Base-by-base conservation (phyloP, 2,329 filamentous ascomycete genomes). In the Fusarium ramigenum region DNA sequence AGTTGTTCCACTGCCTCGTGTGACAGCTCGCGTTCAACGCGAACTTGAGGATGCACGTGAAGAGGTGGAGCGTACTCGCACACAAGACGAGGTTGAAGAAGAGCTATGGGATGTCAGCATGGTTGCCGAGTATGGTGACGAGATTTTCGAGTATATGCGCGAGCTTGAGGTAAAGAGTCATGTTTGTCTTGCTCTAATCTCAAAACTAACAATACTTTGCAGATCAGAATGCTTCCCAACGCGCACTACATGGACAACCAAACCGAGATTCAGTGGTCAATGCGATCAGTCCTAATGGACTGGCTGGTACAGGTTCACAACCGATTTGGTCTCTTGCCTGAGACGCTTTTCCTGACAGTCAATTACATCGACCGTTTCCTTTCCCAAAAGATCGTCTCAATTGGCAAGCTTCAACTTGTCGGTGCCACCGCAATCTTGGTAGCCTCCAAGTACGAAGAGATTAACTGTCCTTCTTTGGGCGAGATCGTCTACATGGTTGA, bases 401-500 rank as follows among this genome's bases (percentile, higher is more conserved):
- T 98, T 19, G 93, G 93, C 70, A 98, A 98, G 84, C 88, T 99
- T 50, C 96, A 99, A 84, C 90, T 99, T 21, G 96, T 98, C 58
- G 96, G 96, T 52, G 96, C 96, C 28, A 98, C 96, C 8, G 96
- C 96, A 32, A 93, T 99, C 75, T 95, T 98, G 78, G 92, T 99
- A 69, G 96, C 96, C 18, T 93, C 96, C 77, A 99, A 99, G 84
- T 99, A 98, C 80, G 96, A 99, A 83, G 96, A 99, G 85, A 98
- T 99, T 85, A 97, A 97, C 83, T 97, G 95, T 82, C 96, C 95
- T 30, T 97, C 96, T 2, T 91, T 99, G 28, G 90, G 93, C 70
- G 96, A 99, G 85, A 97, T 99, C 78, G 93, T 97, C 68, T 98
- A 96, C 86, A 98, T 99, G 96, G 96, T 99, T 44, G 96, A 99